phyloP scores from a whole-genome alignment of 2,329 filamentous ascomycete species.

The Davidsoniella eucalypti region DNA sequence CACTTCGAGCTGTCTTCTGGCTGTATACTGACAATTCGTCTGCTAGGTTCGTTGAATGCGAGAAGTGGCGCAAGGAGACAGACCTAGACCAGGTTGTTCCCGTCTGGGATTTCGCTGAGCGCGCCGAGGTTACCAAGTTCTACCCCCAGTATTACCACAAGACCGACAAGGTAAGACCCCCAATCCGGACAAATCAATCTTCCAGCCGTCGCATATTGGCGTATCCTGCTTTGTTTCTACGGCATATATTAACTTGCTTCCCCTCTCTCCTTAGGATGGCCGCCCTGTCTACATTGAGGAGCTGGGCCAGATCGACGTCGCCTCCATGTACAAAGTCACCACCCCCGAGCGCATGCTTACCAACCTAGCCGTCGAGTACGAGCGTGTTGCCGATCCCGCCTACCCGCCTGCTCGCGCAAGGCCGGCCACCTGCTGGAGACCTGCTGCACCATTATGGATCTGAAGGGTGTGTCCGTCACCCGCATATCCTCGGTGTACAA shows the following conservation, averaged over 20 bases:
- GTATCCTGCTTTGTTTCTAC: neutral
- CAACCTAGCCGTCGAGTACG: slow-evolving; percentile 95
- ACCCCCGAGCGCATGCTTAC: slow-evolving; percentile 83
- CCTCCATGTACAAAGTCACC: slow-evolving; percentile 83
- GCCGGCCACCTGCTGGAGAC: slow-evolving; percentile 81
- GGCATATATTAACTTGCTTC: neutral
- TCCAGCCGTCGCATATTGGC: neutral
- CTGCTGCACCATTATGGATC: slow-evolving; percentile 95
- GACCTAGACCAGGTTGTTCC: slow-evolving; percentile 67
- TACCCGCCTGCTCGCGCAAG: slow-evolving; percentile 92
- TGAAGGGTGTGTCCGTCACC: slow-evolving; percentile 78
- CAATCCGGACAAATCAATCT: neutral
- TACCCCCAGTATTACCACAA: slow-evolving; percentile 99
- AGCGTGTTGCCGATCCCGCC: slow-evolving; percentile 81
- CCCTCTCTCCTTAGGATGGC: slow-evolving; percentile 49
- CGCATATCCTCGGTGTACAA: slow-evolving; percentile 73
- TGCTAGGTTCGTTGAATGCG: slow-evolving; percentile 70
- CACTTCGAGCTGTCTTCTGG: too few relatives aligned
- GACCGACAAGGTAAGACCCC: slow-evolving; percentile 54
- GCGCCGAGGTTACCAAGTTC: slow-evolving; percentile 66
- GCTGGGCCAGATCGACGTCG: slow-evolving; percentile 82
- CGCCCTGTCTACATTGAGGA: slow-evolving; percentile 95
- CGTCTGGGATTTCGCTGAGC: slow-evolving; percentile 77
- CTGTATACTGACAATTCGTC: slow-evolving; percentile 3
- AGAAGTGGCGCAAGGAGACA: slow-evolving; percentile 81